Base-by-base conservation (phyloP, 768 basidiomycete species). In the Punctularia strigosozonata region DNA sequence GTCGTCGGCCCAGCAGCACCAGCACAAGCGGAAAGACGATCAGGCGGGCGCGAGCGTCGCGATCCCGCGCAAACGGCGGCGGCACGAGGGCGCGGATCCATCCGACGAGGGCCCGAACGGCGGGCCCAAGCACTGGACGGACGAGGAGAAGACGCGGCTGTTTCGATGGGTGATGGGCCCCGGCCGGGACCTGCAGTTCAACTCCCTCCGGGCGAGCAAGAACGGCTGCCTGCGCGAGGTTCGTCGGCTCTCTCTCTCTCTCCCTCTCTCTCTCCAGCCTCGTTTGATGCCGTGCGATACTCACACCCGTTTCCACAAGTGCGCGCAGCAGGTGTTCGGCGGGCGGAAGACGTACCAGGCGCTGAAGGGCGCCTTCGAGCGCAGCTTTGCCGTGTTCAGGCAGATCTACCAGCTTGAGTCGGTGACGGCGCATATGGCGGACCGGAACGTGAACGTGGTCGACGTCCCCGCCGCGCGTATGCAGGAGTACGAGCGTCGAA, bases 91-190 rank as follows among this genome's bases (percentile, higher is more conserved):
- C 42, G 47, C 52, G 15, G 44, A 47, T 3, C 47, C 45, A 1
- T 45, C 42, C 17, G 42, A 40, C 13, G 49, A 49, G 14, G 53
- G 47, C 6, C 45, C 41, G 8, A 40, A 39, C 17, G 50, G 53
- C n/a, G 83, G 83, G 19, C 78, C 83, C 1, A 85, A 85, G 47
- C 83, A 87, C 48, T 87, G 83, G 83, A 81, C 81, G 0, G 84
- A 85, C 53, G 81, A 84, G 6, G 83, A 87, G 52, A 87, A 86
- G 59, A 69, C 80, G 12, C 75, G 71, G 44, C 62, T 87, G 33
- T 87, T 87, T 56, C 71, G 61, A 31, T 87, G 83, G 82, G 71
- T 87, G 34, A 80, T 87, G 75, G 80, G 71, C 17, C 60, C 59
- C 10, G 68, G 68, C 14, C 72, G 78, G 49, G 81, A 86, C 48